These are phyloP conservation scores for Wolfiporia cocos DNA, from an alignment of 1,284 basidiomycete species.

Conservation along the genomic window DNA sequence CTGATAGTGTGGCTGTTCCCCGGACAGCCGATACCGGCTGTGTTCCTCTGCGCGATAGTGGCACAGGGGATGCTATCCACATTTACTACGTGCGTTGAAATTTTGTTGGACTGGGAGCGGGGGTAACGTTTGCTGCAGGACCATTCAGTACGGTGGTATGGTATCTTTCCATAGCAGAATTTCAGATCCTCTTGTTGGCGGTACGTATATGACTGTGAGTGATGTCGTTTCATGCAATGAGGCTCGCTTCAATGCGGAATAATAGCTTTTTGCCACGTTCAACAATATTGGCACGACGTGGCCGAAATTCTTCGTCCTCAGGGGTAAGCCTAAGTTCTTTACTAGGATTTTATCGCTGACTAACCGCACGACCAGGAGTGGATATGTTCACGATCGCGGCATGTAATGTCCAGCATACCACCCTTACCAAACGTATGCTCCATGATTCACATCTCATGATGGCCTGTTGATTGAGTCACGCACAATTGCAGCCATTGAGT, in stretches of 20 bases:
- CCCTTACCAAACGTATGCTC: slow-evolving; percentile 51
- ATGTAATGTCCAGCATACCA: slow-evolving; percentile 59
- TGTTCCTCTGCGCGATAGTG: slow-evolving; percentile 81
- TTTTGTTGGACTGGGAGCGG: not conserved
- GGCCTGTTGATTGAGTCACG: slow-evolving; percentile 7
- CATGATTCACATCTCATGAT: not conserved
- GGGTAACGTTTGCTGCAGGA: too few relatives aligned
- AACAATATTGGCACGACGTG: slow-evolving; percentile 97
- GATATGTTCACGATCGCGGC: slow-evolving; percentile 82
- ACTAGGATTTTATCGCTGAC: too few relatives aligned
- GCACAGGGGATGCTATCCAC: slow-evolving; percentile 82
- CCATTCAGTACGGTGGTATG: slow-evolving; percentile 97
- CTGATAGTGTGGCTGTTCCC: slow-evolving; percentile 87
- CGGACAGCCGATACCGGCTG: slow-evolving; percentile 59
- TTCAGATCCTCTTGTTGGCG: slow-evolving; percentile 95
- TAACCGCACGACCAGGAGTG: slow-evolving; percentile 63
- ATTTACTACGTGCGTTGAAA: slow-evolving; percentile 68
- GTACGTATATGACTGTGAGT: slow-evolving; percentile 94
- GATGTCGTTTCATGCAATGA: not conserved
- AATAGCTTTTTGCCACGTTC: slow-evolving; percentile 89
- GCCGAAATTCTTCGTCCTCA: slow-evolving; percentile 91
- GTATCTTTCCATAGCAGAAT: slow-evolving; percentile 98
- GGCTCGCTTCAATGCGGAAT: too few relatives aligned
- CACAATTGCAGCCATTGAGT: slow-evolving; percentile 77
- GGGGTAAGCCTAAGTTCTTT: slow-evolving; percentile 37